phyloP scores from a whole-genome alignment of 2,329 filamentous ascomycete genomes.

The Stemphylium beticola region DNA sequence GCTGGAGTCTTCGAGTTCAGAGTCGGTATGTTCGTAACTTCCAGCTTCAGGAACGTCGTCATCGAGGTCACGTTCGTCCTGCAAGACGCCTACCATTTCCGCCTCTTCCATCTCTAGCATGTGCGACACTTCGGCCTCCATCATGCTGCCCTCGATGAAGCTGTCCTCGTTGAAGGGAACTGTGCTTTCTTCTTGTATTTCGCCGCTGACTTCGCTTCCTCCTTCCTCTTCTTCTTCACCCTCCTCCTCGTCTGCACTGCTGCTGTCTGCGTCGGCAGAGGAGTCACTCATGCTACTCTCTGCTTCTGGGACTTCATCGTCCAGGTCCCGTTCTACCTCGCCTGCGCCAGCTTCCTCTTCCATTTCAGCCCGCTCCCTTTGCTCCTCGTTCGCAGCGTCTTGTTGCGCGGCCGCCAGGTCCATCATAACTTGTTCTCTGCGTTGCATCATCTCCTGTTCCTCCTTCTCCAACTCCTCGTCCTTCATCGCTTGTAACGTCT shows the following conservation, averaged over 20 bases:
- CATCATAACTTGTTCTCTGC: constrained; percentile 72
- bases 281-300: constrained; percentile 36
- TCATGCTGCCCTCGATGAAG: constrained; percentile 54
- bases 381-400: constrained; percentile 46
- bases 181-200: constrained; percentile 19
- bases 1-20: constrained; percentile 54
- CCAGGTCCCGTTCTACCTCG: constrained; percentile 45
- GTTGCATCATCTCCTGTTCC: constrained; percentile 78
- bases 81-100: constrained; percentile 54
- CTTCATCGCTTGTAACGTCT: constrained; percentile 86
- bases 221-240: constrained; percentile 2
- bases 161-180: constrained; percentile 59
- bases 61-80: constrained; percentile 58
- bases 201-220: constrained; percentile 33
- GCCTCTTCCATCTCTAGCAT: constrained; percentile 55
- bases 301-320: constrained; percentile 50
- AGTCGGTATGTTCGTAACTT: constrained; percentile 62
- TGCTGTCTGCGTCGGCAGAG: constrained; percentile 45
- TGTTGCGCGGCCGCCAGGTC: constrained; percentile 71
- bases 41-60: constrained; percentile 61
- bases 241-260: constrained; percentile 15
- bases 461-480: constrained; percentile 89
- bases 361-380: constrained; percentile 51
- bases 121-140: constrained; percentile 46
- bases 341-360: constrained; percentile 38